Evolutionary conservation across 768 basidiomycete genomes (phyloP).

Genomic region (Suillus subaureus): DNA sequence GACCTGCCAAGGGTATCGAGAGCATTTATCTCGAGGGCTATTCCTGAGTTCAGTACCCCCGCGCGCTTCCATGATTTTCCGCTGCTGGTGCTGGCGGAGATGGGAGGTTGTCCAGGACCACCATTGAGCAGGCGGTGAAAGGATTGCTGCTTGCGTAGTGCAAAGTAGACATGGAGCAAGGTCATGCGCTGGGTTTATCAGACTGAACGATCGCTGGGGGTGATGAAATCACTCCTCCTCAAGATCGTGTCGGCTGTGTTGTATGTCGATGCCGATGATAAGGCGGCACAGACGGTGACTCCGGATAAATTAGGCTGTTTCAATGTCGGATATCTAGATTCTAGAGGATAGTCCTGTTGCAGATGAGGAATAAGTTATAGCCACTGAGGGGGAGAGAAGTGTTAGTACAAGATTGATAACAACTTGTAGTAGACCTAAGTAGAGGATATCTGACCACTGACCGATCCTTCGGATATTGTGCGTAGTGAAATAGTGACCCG

Average conservation of each 20-base stretch:
- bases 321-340: background rate
- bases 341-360: background rate
- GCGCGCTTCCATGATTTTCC: slow-evolving; percentile 60
- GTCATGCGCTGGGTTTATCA: slow-evolving; percentile 49
- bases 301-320: background rate
- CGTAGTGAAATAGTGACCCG: too few relatives aligned
- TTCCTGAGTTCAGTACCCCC: slow-evolving; percentile 36
- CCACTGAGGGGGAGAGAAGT: background rate
- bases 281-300: background rate
- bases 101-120: slow-evolving; percentile 15
- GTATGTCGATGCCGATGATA: background rate
- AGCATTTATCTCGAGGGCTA: slow-evolving; percentile 63
- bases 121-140: slow-evolving; percentile 70
- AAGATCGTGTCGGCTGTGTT: background rate
- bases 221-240: slow-evolving; percentile 27
- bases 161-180: slow-evolving; percentile 78
- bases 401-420: background rate
- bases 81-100: slow-evolving; percentile 45
- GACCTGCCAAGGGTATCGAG: slow-evolving; percentile 74
- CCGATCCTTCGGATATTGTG: background rate
- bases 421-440: background rate
- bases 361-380: slow-evolving; percentile 2
- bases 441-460: background rate
- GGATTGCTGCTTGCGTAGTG: slow-evolving; percentile 69
- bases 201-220: slow-evolving; percentile 21